These are phyloP conservation scores for Pyrus bretschneideri DNA, from an alignment of 306 rosid species.

Conservation along the genomic window DNA sequence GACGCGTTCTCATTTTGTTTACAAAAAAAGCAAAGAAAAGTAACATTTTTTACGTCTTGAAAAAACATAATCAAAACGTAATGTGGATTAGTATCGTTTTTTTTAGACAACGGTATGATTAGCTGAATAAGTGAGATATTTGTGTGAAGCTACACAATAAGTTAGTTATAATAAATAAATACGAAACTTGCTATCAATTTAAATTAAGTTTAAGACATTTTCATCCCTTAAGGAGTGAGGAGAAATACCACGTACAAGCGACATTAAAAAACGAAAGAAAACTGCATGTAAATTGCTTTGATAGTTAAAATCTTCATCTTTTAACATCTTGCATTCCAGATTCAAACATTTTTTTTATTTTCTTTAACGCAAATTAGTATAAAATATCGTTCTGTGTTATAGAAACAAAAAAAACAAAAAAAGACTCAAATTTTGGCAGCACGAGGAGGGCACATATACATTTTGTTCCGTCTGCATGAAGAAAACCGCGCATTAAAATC, in stretches of 20 bases:
- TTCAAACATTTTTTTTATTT: too few relatives aligned
- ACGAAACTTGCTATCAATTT: neutral
- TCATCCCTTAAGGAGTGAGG: accelerated
- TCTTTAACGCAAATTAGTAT: too few relatives aligned
- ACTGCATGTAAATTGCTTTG: too few relatives aligned
- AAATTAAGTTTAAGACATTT: neutral
- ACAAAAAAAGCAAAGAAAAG: neutral
- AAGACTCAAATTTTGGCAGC: neutral
- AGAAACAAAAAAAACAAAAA: neutral
- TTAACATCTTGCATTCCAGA: too few relatives aligned
- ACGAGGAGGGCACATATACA: neutral
- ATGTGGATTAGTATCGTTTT: neutral
- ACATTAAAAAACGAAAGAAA: too few relatives aligned
- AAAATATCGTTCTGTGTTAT: too few relatives aligned
- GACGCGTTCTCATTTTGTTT: neutral
- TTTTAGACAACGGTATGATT: neutral
- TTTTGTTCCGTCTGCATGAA: constrained; percentile 20
- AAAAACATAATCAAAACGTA: neutral
- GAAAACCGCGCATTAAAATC: constrained; percentile 13
- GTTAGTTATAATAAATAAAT: too few relatives aligned
- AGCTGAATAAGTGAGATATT: too few relatives aligned
- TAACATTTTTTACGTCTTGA: neutral
- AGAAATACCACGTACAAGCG: neutral
- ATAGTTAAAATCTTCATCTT: too few relatives aligned
- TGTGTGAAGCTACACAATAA: neutral